Conservation (phyloP, 2,329 filamentous ascomycete species). For the Venturia pyrina region DNA sequence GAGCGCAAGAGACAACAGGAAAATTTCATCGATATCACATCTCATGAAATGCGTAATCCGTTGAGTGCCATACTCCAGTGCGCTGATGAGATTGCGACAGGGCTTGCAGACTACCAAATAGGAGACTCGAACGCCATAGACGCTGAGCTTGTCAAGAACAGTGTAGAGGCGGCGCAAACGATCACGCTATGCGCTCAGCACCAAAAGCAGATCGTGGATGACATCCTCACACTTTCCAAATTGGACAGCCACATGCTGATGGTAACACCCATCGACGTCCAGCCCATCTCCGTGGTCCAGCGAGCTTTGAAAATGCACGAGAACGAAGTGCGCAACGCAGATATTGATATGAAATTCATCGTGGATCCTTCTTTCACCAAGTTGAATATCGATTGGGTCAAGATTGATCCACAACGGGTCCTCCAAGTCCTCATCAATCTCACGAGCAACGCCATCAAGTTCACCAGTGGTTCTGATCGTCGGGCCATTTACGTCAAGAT, state of each 20-base stretch:
- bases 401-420: conserved; percentile 63
- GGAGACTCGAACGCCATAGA: conserved; percentile 38
- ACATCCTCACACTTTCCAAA: conserved; percentile 40
- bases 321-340: conserved; percentile 58
- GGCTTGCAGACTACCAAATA: conserved; percentile 32
- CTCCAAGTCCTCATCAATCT: conserved; percentile 90
- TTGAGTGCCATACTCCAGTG: conserved; percentile 66
- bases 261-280: conserved; percentile 59
- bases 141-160: conserved; percentile 43
- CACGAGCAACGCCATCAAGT: conserved; percentile 86
- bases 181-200: conserved; percentile 71
- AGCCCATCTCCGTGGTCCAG: conserved; percentile 56
- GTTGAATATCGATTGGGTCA: conserved; percentile 55
- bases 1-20: conserved; percentile 74
- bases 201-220: conserved; percentile 52
- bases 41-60: conserved; percentile 68
- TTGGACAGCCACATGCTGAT: conserved; percentile 65
- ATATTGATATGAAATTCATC: conserved; percentile 55
- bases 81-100: conserved; percentile 60
- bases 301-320: conserved; percentile 69
- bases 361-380: conserved; percentile 52
- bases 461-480: conserved; percentile 56
- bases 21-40: conserved; percentile 72
- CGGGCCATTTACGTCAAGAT: conserved; percentile 58
- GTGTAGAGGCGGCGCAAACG: conserved; percentile 65